phyloP scores from a whole-genome alignment of 768 basidiomycete genomes.

The Pleurotus cornucopiae region DNA sequence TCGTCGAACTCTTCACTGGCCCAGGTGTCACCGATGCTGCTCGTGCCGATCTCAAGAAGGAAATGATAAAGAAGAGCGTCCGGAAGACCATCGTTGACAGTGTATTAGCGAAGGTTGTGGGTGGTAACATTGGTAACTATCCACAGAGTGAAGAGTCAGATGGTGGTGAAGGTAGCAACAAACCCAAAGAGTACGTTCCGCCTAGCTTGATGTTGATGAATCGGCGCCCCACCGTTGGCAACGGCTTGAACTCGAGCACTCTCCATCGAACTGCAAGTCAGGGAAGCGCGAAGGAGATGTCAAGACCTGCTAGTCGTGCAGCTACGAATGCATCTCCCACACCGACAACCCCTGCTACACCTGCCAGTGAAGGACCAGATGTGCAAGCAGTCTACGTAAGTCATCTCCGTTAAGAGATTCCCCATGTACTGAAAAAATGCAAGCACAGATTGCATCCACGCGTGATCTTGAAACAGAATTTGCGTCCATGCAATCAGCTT shows the following conservation, averaged over 20 bases:
- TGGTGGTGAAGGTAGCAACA: constrained; percentile 39
- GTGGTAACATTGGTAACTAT: constrained; percentile 32
- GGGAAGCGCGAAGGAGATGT: constrained; percentile 39
- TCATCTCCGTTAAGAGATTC: constrained; percentile 1
- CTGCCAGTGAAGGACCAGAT: constrained; percentile 38
- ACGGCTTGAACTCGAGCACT: constrained; percentile 20
- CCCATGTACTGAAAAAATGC: not conserved
- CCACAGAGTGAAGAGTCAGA: constrained; percentile 58
- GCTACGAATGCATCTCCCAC: constrained; percentile 50
- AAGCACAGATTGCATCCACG: constrained; percentile 69
- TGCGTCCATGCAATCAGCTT: constrained; percentile 68
- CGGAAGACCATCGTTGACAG: constrained; percentile 84
- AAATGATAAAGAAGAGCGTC: constrained; percentile 80
- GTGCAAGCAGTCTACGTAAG: constrained; percentile 70
- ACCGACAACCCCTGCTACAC: constrained; percentile 33
- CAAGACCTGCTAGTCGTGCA: constrained; percentile 36
- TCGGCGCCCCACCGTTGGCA: constrained; percentile 40
- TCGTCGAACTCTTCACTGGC: constrained; percentile 84
- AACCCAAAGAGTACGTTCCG: constrained; percentile 64
- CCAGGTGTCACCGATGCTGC: constrained; percentile 81
- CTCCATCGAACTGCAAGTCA: constrained; percentile 46
- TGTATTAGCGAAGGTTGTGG: constrained; percentile 65
- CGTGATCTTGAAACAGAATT: constrained; percentile 88
- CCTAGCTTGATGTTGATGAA: constrained; percentile 65
- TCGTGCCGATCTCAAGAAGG: constrained; percentile 90